A percentile compares a stretch with the other conserved stretches of the same genome.
phyloP scores from a whole-genome alignment of 371 early-diverging fungal species.

The Rhizoclosmatium hyalinum region DNA sequence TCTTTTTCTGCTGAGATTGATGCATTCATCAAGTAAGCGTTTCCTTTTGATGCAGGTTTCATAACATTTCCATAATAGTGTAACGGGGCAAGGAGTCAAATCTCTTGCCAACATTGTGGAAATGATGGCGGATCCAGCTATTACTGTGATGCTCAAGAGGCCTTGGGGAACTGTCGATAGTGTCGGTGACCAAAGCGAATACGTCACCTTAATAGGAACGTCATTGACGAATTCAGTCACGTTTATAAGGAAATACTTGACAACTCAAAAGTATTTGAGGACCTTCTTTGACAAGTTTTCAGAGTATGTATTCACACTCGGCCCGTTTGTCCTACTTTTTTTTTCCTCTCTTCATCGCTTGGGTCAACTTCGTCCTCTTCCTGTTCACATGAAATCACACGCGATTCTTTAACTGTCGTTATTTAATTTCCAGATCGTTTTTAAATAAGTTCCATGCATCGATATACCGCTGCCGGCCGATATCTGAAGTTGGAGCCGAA shows the following conservation, averaged over 20 bases:
- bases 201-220: slow-evolving; percentile 73
- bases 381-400: not conserved
- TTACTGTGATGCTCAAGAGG: slow-evolving; percentile 73
- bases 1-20: slow-evolving; percentile 77
- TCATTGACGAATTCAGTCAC: slow-evolving; percentile 58
- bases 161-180: slow-evolving; percentile 82
- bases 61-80: slow-evolving; percentile 30
- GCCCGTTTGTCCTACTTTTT: not conserved
- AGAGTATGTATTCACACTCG: slow-evolving; percentile 62
- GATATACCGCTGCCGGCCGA: slow-evolving; percentile 76
- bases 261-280: slow-evolving; percentile 77
- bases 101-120: slow-evolving; percentile 73
- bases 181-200: slow-evolving; percentile 94
- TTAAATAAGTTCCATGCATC: slow-evolving; percentile 66
- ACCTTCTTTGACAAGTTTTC: slow-evolving; percentile 91
- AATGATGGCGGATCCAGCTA: slow-evolving; percentile 66
- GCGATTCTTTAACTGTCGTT: not conserved
- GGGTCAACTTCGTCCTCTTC: not conserved
- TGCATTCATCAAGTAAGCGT: slow-evolving; percentile 66
- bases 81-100: slow-evolving; percentile 57
- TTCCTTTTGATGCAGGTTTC: not conserved
- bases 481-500: slow-evolving; percentile 88
- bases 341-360: not conserved
- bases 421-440: slow-evolving; percentile 58
- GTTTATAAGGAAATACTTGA: slow-evolving; percentile 66